Percentiles rank a stretch among this genome's conserved stretches.
Conservation (phyloP, 1,139 yeast species). For the Lodderomyces theae region DNA sequence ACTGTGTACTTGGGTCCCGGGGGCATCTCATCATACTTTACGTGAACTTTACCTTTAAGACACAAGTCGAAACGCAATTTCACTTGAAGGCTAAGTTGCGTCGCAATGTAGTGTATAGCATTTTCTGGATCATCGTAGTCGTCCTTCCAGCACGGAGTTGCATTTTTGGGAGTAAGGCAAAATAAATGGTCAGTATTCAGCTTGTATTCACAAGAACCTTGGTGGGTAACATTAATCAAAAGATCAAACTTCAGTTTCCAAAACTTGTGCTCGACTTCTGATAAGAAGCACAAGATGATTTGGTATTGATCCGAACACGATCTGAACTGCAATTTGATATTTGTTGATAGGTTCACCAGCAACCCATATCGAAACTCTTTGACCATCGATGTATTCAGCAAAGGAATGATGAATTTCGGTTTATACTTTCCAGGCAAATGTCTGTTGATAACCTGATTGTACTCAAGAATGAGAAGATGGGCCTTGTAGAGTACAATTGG, state of each 20-base stretch:
- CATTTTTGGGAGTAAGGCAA: neutral
- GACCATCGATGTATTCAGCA: constrained; percentile 31
- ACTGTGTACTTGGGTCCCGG: neutral
- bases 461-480: constrained; percentile 36
- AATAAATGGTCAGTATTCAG: neutral
- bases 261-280: constrained; percentile 29
- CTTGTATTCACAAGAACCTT: constrained; percentile 19
- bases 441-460: constrained; percentile 42
- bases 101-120: neutral
- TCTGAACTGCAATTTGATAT: constrained; percentile 49
- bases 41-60: neutral
- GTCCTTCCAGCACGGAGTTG: neutral
- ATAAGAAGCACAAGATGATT: constrained; percentile 36
- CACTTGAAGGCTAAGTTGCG: neutral
- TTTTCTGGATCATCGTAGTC: neutral
- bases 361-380: constrained; percentile 32
- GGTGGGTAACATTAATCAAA: constrained; percentile 28
- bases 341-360: constrained; percentile 25
- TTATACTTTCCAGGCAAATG: constrained; percentile 32
- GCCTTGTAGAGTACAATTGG: constrained; percentile 52
- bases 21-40: neutral
- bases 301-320: constrained; percentile 41
- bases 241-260: constrained; percentile 43
- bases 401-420: constrained; percentile 48
- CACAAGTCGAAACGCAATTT: neutral